Evolutionary conservation across 2,329 filamentous ascomycete genomes (phyloP).

Genomic region (Sclerotinia spermophila): DNA sequence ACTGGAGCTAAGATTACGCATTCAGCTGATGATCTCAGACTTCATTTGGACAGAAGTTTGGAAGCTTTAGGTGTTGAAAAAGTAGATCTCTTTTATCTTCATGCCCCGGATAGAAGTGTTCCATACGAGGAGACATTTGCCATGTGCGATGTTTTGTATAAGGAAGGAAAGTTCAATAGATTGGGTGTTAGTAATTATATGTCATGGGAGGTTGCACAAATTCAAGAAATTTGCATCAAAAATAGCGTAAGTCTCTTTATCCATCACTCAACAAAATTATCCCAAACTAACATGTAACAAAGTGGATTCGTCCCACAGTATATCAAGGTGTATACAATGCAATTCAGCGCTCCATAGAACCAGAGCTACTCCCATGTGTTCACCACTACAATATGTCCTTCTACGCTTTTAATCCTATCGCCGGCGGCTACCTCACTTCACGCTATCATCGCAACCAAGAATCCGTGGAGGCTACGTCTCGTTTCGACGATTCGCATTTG

Average conservation of each 20-base stretch:
- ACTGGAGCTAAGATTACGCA: constrained; percentile 38
- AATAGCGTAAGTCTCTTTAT: constrained; percentile 25
- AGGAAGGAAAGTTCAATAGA: constrained; percentile 39
- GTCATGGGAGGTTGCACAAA: constrained; percentile 32
- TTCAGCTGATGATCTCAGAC: constrained; percentile 47
- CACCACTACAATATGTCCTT: constrained; percentile 57
- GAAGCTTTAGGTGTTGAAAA: constrained; percentile 51
- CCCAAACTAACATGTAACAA: neutral
- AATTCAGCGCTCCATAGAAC: constrained; percentile 52
- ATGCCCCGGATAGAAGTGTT: constrained; percentile 32
- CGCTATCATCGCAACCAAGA: constrained; percentile 44
- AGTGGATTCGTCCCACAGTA: constrained; percentile 37
- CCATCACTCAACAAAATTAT: no score
- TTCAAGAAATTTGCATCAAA: constrained; percentile 35
- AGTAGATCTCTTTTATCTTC: constrained; percentile 34
- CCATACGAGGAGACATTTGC: constrained; percentile 34
- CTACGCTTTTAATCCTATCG: constrained; percentile 59
- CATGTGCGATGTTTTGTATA: constrained; percentile 36
- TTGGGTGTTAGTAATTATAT: constrained; percentile 63
- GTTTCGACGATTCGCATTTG: constrained; percentile 44
- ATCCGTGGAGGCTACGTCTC: constrained; percentile 17
- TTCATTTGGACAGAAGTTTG: constrained; percentile 48
- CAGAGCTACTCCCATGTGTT: constrained; percentile 55
- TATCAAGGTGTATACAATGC: constrained; percentile 38
- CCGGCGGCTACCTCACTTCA: constrained; percentile 45